Base-by-base conservation (phyloP, 2,329 filamentous ascomycete species). In the Pseudocercospora macadamiae region DNA sequence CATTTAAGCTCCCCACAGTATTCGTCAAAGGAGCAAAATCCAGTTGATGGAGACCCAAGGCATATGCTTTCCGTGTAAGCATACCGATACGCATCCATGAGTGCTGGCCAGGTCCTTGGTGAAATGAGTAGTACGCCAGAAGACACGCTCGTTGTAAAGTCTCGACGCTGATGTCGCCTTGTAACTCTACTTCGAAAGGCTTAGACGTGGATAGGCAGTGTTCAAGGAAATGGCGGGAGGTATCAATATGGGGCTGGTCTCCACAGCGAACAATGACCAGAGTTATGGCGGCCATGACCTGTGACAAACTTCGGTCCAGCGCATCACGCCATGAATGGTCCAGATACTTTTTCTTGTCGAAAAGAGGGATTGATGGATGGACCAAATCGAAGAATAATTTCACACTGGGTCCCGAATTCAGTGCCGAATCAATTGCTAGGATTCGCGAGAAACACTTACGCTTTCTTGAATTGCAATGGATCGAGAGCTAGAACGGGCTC, bases 71-170 rank as follows among this genome's bases (percentile, higher is more conserved):
- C 4, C 42, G 42, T 2, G 42, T 23, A n/a, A 47, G 16, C 19
- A 47, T 26, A 12, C 42, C 42, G 8, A 47, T 47, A n/a, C 42
- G 42, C 42, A 47, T 47, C 42, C 42, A 47, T 3, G 42, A 16
- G 9, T 47, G 42, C 42, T 47, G 42, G 1, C 42, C 42, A 14
- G 42, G 42, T 14, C 16, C 42, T 23, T 47, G 42, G 19, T 47
- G 42, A 12, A 47, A 47, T 9, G 42, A 47, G 19, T 47, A 47
- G 42, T 47, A 47, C n/a, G 42, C 42, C 18, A 47, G 19, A 14
- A 47, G 42, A 26, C 42, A 47, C 3, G 42, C 19, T 26, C 25
- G 19, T 12, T 47, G 42, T n/a, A 47, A n/a, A 14, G 42, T n/a
- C 21, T 47, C 42, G 9, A 47, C 42, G n/a, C 19, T 23, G 19